These are phyloP conservation scores for Amylocarpus encephaloides DNA, from an alignment of 2,329 filamentous ascomycete species.

Conservation along the genomic window DNA sequence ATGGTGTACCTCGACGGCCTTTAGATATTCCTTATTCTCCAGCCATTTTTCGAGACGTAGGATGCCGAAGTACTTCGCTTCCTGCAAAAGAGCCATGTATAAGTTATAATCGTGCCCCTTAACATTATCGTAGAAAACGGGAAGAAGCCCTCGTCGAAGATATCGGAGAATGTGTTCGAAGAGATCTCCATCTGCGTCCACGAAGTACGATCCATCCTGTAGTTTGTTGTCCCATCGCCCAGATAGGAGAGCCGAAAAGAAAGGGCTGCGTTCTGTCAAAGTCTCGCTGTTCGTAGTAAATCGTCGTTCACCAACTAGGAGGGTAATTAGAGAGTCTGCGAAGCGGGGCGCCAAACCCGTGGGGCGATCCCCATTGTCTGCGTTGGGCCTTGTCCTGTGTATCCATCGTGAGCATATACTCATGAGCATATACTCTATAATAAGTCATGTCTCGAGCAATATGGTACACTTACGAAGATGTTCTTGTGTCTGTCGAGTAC, in stretches of 20 bases:
- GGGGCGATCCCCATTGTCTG: background rate
- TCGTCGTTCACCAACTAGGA: slow-evolving; percentile 1
- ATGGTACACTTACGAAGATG: no score
- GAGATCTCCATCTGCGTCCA: slow-evolving; percentile 33
- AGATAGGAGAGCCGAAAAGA: slow-evolving; percentile 16
- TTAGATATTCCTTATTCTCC: background rate
- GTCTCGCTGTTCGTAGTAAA: slow-evolving; percentile 2
- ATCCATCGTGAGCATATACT: background rate
- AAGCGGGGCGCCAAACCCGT: no score
- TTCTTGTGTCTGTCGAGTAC: no score
- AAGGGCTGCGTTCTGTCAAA: background rate
- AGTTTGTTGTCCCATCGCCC: slow-evolving; percentile 20
- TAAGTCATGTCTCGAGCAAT: no score
- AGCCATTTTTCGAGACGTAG: slow-evolving; percentile 4
- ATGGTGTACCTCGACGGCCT: slow-evolving; percentile 2
- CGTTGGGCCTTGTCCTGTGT: background rate
- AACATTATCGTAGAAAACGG: slow-evolving; percentile 31
- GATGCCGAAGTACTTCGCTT: slow-evolving; percentile 32
- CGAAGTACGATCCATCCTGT: slow-evolving; percentile 33
- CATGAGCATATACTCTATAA: background rate
- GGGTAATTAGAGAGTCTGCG: background rate
- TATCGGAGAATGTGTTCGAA: slow-evolving; percentile 35
- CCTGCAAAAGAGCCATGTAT: slow-evolving; percentile 30
- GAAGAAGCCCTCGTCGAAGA: slow-evolving; percentile 30
- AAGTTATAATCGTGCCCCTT: slow-evolving; percentile 31